Evolutionary conservation across 1,284 basidiomycete genomes (phyloP), one percentile per base, ranked within the genome.

Genomic region (Amylostereum areolatum): DNA sequence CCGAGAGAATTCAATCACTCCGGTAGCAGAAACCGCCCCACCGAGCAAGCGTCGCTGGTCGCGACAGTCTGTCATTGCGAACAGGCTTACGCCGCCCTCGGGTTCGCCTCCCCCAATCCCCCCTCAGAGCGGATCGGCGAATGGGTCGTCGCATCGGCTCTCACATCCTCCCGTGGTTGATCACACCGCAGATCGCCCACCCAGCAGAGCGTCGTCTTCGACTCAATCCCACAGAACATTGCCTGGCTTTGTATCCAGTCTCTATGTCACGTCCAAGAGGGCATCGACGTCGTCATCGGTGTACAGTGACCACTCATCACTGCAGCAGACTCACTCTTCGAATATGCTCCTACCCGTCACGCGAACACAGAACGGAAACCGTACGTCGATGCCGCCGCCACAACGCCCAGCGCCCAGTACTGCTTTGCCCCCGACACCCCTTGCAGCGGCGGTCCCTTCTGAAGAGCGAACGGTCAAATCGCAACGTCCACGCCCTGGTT

Each of bases 401-500:
- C 77, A 76, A 45, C 78, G 82, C 9, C 85, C 85, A 33, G 77
- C 82, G 4, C 85, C 85, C 0, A 81, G 72, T 18, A 75, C 73
- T 48, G 83, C 85, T 6, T 76, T 83, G 9, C 85, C 85, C 30
- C 83, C 83, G 49, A 79, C 84, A 3, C 84, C 83, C 31, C 7
- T 54, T 48, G 43, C 48, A 43, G 35, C 48, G 12, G n/a, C 48
- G 41, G 55, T 53, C 30, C 57, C 52, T 34, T 36, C 10, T 27
- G 6, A 29, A 5, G 48, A 12, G 11, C 41, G 5, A 24, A 30
- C 9, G 1, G 12, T 25, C 46, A 45, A 7, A 28, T 31, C 24
- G 18, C 18, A 18, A 18, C 18, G 18, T 18, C 37, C 35, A n/a
- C 39, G 12, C 33, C 43, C 41, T 28, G 41, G 41, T 25, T 2